Conservation (phyloP, 2,329 filamentous ascomycete genomes). For the Neopestalotiopsis clavispora region DNA sequence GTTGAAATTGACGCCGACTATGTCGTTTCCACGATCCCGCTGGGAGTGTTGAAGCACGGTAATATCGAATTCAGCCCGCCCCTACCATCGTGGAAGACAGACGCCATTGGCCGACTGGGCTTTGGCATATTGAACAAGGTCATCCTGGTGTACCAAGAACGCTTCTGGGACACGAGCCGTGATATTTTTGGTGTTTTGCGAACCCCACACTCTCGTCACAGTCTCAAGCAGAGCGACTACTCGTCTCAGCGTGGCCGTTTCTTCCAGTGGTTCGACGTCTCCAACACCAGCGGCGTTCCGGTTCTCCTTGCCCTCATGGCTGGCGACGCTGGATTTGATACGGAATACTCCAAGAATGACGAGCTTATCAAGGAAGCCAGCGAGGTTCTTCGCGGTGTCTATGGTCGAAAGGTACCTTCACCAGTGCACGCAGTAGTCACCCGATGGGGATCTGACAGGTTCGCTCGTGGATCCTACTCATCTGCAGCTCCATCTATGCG, state of each 20-base stretch:
- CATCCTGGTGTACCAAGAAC: constrained; percentile 82
- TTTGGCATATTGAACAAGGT: constrained; percentile 97
- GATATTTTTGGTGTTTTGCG: constrained; percentile 95
- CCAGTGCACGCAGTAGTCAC: constrained; percentile 89
- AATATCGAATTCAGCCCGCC: constrained; percentile 85
- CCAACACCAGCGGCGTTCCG: constrained; percentile 85
- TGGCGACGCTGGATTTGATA: constrained; percentile 88
- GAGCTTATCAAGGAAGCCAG: constrained; percentile 83
- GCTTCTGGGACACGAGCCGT: constrained; percentile 88
- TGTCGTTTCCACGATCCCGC: constrained; percentile 86
- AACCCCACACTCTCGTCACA: constrained; percentile 70
- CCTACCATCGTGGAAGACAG: constrained; percentile 84
- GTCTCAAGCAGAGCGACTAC: constrained; percentile 81
- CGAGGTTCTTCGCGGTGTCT: constrained; percentile 76
- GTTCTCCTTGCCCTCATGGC: constrained; percentile 94
- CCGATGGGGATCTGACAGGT: constrained; percentile 88
- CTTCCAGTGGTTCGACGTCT: constrained; percentile 97
- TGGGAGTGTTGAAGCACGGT: constrained; percentile 89
- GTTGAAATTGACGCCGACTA: constrained; percentile 81
- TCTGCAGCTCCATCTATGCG: constrained; percentile 85
- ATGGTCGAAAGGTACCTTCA: constrained; percentile 71
- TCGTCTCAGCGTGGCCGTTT: constrained; percentile 81
- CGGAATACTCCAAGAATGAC: constrained; percentile 77
- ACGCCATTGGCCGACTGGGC: constrained; percentile 81
- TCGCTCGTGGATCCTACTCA: constrained; percentile 94